Percentiles rank a stretch among this genome's conserved stretches.
Conservation (phyloP, 2,329 filamentous ascomycete species). For the Exserohilum turcica region DNA sequence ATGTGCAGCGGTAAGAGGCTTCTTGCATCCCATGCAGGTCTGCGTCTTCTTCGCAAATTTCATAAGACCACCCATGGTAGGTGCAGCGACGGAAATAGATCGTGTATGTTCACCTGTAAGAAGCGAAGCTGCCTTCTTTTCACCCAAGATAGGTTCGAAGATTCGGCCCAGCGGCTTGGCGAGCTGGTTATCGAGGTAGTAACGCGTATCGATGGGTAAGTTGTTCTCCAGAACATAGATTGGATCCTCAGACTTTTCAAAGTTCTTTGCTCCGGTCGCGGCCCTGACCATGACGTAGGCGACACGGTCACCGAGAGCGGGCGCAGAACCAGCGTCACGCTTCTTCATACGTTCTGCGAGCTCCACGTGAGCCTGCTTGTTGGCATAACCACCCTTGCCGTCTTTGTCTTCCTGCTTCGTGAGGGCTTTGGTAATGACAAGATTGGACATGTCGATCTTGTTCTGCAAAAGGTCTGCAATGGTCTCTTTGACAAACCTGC, state of each 20-base stretch:
- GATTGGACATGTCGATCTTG: conserved; percentile 97
- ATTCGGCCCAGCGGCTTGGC: conserved; percentile 93
- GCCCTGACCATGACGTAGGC: conserved; percentile 98
- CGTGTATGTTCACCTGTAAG: conserved; percentile 93
- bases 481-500: conserved; percentile 91
- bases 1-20: conserved; percentile 79
- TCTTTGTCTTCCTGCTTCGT: conserved; percentile 64
- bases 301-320: conserved; percentile 90
- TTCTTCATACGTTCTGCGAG: conserved; percentile 96
- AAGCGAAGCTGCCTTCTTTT: conserved; percentile 84
- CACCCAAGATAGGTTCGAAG: conserved; percentile 95
- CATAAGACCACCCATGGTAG: conserved; percentile 92
- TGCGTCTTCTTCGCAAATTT: conserved; percentile 98
- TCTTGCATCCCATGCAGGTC: conserved; percentile 99
- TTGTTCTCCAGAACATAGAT: conserved; percentile 98
- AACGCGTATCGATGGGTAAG: conserved; percentile 95
- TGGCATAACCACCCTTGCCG: conserved; percentile 65
- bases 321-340: conserved; percentile 91
- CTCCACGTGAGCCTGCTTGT: conserved; percentile 95
- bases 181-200: conserved; percentile 98
- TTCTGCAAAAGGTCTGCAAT: conserved; percentile 96
- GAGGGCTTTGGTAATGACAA: conserved; percentile 97
- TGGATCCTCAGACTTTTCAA: conserved; percentile 95
- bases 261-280: conserved; percentile 86
- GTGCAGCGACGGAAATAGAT: conserved; percentile 89